Evolutionary conservation across 1,284 basidiomycete genomes (phyloP).

Genomic region (Baeospora myosura): DNA sequence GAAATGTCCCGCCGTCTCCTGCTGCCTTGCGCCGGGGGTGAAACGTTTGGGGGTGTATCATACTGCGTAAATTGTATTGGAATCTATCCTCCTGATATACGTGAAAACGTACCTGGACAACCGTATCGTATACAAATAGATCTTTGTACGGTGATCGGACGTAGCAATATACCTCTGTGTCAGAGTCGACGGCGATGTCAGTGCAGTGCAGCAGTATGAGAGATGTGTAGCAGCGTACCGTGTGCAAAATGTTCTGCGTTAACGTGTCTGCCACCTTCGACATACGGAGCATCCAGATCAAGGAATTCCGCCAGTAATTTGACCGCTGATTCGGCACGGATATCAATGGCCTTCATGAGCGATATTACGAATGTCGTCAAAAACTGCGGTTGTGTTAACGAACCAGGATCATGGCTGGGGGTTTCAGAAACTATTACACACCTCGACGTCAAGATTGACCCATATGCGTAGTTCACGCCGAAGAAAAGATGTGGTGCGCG

Average conservation of each 20-base stretch:
- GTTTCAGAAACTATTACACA: slow-evolving; percentile 23
- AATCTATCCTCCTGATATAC: slow-evolving; percentile 6
- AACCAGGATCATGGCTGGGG: slow-evolving; percentile 8
- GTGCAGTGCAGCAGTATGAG: neutral
- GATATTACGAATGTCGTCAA: slow-evolving; percentile 75
- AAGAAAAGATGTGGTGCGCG: slow-evolving; percentile 72
- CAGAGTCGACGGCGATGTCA: slow-evolving; percentile 6
- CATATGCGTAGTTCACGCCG: slow-evolving; percentile 79
- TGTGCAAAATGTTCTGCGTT: slow-evolving; percentile 89
- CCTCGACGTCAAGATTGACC: slow-evolving; percentile 78
- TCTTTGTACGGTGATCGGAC: slow-evolving; percentile 80
- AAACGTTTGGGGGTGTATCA: slow-evolving; percentile 34
- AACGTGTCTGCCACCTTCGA: slow-evolving; percentile 45
- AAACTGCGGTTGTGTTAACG: slow-evolving; percentile 35
- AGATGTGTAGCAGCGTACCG: slow-evolving; percentile 39
- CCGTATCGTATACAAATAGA: slow-evolving; percentile 70
- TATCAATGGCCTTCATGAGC: slow-evolving; percentile 81
- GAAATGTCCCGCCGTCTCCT: no score
- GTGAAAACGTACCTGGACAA: slow-evolving; percentile 59
- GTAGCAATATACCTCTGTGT: slow-evolving; percentile 75
- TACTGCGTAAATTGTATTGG: slow-evolving; percentile 34
- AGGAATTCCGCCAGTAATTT: slow-evolving; percentile 79
- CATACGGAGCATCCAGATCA: slow-evolving; percentile 59
- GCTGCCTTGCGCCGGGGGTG: no score
- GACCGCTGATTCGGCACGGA: slow-evolving; percentile 79